Evolutionary conservation across 352 stramenopile genomes (phyloP), one percentile per base, ranked within the genome.

Genomic region (Phytophthora nicotianae): DNA sequence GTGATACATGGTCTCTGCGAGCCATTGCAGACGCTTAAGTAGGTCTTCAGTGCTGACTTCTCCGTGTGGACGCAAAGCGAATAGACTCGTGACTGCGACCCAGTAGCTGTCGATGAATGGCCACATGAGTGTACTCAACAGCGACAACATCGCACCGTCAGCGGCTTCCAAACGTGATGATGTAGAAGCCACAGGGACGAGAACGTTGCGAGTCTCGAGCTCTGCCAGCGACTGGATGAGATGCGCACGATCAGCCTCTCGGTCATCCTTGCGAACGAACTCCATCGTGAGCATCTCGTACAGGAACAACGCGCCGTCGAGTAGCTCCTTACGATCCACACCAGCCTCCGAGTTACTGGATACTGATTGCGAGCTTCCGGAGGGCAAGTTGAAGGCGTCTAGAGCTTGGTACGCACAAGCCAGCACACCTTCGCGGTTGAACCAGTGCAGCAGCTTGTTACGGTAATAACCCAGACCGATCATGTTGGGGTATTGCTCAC

Each of bases 31-130:
- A 20, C 85, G 81, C 68, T 89, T 89, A 48, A 93, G 71, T 58
- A 93, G 54, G 32, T 90, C 81, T 16, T 88, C 80, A 2, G 63
- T 75, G 8, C 70, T 62, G 24, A 89, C 83, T 71, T 82, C 68
- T 27, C 80, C 55, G 0, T 65, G 61, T 0, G 79, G 74, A 14
- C 84, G 82, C 37, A 93, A 60, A 9, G 81, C 85, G 27, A 91
- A 83, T 23, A 93, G 65, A 73, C 83, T 91, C 43, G 75, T 84
- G 58, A 93, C 71, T 9, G 83, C 81, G 20, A 93, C 85, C 83
- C 83, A 93, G 73, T 93, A 93, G 69, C 81, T 90, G 58, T 95
- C 86, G 55, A 95, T 86, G 48, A 93, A 95, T n/a, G 86, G 86
- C 86, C 84, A 93, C n/a, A 90, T 64, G 19, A 93, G 69, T 21